Conservation (phyloP, 2,329 filamentous ascomycete species). For the Neofusicoccum ribis region DNA sequence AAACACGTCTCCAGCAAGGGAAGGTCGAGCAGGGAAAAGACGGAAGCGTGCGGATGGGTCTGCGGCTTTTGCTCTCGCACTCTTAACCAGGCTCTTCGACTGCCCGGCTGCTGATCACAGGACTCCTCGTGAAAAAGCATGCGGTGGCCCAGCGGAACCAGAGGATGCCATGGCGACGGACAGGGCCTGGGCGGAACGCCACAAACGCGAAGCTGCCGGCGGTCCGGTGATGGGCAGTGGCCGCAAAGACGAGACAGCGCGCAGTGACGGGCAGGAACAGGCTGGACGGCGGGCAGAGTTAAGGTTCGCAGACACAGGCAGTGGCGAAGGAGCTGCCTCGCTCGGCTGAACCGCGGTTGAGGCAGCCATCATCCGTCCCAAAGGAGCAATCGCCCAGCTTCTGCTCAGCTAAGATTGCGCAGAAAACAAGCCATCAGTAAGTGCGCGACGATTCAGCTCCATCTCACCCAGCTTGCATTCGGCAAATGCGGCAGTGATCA, state of each 20-base stretch:
- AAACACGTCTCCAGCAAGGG: not conserved
- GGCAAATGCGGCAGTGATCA: not conserved
- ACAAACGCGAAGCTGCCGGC: not conserved
- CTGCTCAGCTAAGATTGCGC: not conserved
- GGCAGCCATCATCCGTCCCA: not conserved
- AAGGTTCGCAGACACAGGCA: not conserved
- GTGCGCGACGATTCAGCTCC: not conserved
- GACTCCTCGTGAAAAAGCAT: not conserved
- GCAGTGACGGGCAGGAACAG: not conserved
- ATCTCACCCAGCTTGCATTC: not conserved
- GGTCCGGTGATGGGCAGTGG: no score
- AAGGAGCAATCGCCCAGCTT: not conserved
- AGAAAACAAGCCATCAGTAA: not conserved
- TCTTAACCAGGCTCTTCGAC: not conserved
- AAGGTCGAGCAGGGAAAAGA: not conserved
- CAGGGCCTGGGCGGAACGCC: not conserved
- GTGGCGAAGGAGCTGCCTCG: not conserved
- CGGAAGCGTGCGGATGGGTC: not conserved
- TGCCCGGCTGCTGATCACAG: not conserved
- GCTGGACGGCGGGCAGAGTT: not conserved
- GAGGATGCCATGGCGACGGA: not conserved
- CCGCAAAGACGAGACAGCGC: not conserved
- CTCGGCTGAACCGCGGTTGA: not conserved
- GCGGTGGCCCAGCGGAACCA: not conserved
- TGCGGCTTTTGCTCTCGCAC: not conserved